Conservation (phyloP, 495 filamentous ascomycete genomes). For the Aspergillus steynii region DNA sequence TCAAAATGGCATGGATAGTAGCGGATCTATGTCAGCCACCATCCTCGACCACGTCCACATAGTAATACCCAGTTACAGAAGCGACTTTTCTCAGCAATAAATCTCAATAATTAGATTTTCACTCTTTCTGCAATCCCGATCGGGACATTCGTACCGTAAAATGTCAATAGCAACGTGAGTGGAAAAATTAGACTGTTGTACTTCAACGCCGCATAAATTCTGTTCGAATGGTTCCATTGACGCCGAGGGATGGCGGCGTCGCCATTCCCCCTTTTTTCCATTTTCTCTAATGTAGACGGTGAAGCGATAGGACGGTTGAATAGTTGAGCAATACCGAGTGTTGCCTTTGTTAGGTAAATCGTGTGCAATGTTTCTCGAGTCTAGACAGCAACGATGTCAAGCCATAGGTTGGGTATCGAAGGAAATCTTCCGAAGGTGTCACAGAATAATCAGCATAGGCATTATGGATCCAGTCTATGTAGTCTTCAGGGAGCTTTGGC, state of each 20-base stretch:
- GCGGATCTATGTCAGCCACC: conserved; percentile 7
- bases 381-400: no score
- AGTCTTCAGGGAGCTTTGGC: no score
- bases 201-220: conserved; percentile 6
- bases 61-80: background rate
- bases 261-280: no score
- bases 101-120: background rate
- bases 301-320: no score
- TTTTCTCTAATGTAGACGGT: no score
- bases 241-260: background rate
- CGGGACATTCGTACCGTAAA: background rate
- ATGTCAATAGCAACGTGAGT: conserved; percentile 3
- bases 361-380: no score
- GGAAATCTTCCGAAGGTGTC: no score
- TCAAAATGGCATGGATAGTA: conserved; percentile 7
- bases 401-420: no score
- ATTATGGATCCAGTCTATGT: no score
- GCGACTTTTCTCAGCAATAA: background rate
- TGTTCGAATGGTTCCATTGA: conserved; percentile 6
- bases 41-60: conserved; percentile 8
- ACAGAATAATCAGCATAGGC: no score
- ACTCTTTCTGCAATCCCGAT: background rate
- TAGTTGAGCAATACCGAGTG: no score
- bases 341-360: no score
- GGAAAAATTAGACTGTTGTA: conserved; percentile 14